Evolutionary conservation across 2,329 filamentous ascomycete species (phyloP).

Genomic region (Lecanicillium sp.): DNA sequence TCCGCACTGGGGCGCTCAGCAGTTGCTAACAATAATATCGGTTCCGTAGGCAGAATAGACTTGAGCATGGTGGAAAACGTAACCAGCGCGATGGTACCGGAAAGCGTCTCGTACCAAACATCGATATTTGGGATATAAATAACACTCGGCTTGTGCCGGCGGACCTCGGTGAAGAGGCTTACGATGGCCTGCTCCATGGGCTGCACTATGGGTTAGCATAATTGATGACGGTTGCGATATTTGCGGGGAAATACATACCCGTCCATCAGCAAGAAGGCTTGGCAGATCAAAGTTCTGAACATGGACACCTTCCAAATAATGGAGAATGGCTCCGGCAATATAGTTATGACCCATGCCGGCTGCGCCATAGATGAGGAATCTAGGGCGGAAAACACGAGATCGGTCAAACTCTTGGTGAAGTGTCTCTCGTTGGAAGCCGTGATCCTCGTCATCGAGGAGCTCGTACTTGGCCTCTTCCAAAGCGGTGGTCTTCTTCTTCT

Average conservation of each 20-base stretch:
- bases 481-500: slow-evolving; percentile 79
- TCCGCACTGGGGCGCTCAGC: slow-evolving; percentile 61
- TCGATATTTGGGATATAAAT: slow-evolving; percentile 91
- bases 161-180: slow-evolving; percentile 83
- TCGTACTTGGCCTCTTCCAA: slow-evolving; percentile 91
- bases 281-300: slow-evolving; percentile 92
- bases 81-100: slow-evolving; percentile 60
- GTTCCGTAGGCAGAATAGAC: slow-evolving; percentile 82
- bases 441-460: slow-evolving; percentile 72
- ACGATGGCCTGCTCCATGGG: slow-evolving; percentile 84
- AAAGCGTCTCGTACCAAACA: slow-evolving; percentile 66
- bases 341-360: slow-evolving; percentile 93
- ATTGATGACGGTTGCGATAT: not conserved
- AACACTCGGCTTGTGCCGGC: slow-evolving; percentile 89
- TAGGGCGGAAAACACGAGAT: slow-evolving; percentile 79
- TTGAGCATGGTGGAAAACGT: slow-evolving; percentile 79
- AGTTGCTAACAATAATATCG: slow-evolving; percentile 80
- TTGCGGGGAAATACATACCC: slow-evolving; percentile 44
- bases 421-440: slow-evolving; percentile 78
- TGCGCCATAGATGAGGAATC: slow-evolving; percentile 73
- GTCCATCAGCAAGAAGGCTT: slow-evolving; percentile 75
- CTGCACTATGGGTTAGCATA: slow-evolving; percentile 25
- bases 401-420: slow-evolving; percentile 73
- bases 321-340: slow-evolving; percentile 73
- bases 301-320: slow-evolving; percentile 88